These are phyloP conservation scores for Dorcoceras hygrometricum DNA, from an alignment of 257 asterid genomes.

Conservation along the genomic window DNA sequence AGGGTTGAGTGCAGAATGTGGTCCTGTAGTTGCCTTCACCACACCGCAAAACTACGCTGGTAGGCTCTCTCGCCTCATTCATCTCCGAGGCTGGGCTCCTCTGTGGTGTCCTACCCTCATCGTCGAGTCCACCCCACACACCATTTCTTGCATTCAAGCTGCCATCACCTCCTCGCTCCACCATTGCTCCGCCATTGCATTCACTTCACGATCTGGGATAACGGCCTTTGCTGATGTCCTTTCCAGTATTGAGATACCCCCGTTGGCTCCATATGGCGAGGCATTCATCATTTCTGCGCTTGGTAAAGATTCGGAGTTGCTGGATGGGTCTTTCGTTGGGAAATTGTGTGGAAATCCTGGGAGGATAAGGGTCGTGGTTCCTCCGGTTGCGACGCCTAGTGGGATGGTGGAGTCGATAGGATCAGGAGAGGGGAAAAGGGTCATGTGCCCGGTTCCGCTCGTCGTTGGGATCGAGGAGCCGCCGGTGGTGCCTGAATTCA, in stretches of 20 bases:
- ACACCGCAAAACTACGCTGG: neutral
- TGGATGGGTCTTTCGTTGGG: neutral
- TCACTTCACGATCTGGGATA: neutral
- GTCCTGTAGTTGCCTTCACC: neutral
- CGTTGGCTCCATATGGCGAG: neutral
- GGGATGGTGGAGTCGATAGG: constrained; percentile 61
- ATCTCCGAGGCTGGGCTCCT: neutral
- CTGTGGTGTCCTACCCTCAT: neutral
- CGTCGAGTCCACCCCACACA: neutral
- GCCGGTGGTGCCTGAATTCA: constrained; percentile 67
- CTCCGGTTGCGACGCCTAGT: constrained; percentile 64
- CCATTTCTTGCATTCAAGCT: neutral
- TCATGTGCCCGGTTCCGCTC: constrained; percentile 68
- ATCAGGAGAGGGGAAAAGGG: constrained; percentile 47
- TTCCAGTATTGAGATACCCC: neutral
- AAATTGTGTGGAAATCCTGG: neutral
- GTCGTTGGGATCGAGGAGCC: constrained; percentile 73
- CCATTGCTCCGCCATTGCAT: neutral
- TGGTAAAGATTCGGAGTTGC: neutral
- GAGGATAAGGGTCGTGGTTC: constrained; percentile 52
- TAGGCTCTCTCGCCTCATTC: neutral
- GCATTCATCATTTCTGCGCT: neutral
- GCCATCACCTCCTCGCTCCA: neutral
- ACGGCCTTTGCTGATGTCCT: neutral
- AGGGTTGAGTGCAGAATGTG: neutral